Conservation (phyloP, 768 basidiomycete genomes). For the Leccinum olivaceopallidum region DNA sequence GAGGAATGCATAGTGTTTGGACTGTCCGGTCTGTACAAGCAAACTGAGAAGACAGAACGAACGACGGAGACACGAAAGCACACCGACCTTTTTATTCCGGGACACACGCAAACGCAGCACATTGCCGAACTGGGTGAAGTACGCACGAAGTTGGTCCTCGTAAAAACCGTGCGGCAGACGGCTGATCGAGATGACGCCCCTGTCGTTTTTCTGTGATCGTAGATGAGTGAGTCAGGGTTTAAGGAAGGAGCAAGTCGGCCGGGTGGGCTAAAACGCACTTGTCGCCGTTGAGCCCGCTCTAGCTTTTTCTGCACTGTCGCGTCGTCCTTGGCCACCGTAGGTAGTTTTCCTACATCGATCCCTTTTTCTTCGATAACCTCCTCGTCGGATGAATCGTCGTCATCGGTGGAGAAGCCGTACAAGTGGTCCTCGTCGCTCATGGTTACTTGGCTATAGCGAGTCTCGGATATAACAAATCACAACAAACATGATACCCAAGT, state of each 20-base stretch:
- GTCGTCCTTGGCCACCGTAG: slow-evolving; percentile 89
- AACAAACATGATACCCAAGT: slow-evolving; percentile 39
- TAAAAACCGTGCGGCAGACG: slow-evolving; percentile 97
- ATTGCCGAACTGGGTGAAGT: slow-evolving; percentile 94
- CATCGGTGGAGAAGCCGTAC: slow-evolving; percentile 77
- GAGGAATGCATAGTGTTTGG: slow-evolving; percentile 97
- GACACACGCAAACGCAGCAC: slow-evolving; percentile 88
- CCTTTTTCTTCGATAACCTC: slow-evolving; percentile 58
- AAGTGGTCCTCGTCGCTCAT: slow-evolving; percentile 48
- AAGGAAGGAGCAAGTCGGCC: too few relatives aligned
- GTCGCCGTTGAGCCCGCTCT: slow-evolving; percentile 61
- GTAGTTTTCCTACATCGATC: slow-evolving; percentile 73
- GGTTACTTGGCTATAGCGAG: neutral
- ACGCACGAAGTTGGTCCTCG: slow-evolving; percentile 89
- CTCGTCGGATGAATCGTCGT: slow-evolving; percentile 77
- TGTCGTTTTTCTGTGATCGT: slow-evolving; percentile 50
- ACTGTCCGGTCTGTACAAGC: slow-evolving; percentile 74
- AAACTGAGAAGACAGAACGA: neutral
- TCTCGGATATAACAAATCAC: slow-evolving; percentile 17
- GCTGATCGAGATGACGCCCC: slow-evolving; percentile 86
- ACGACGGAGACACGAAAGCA: neutral
- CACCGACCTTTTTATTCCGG: slow-evolving; percentile 83
- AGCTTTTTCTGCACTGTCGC: slow-evolving; percentile 67
- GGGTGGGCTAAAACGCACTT: slow-evolving; percentile 46
- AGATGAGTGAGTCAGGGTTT: neutral